These are phyloP conservation scores for Nothopassalora personata DNA, from an alignment of 2,329 filamentous ascomycete genomes.

Conservation along the genomic window DNA sequence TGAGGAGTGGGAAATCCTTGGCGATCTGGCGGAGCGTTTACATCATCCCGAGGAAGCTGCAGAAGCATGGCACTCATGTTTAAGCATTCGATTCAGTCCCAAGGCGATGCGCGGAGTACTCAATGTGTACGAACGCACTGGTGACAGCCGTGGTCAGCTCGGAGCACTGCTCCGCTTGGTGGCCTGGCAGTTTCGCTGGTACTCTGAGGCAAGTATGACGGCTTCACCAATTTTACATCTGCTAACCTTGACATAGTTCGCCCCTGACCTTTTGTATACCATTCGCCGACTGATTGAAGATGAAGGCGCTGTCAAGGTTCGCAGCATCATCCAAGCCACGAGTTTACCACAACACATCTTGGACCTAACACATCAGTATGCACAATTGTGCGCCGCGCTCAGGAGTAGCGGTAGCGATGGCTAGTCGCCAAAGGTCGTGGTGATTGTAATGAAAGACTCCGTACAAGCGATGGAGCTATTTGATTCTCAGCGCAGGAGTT, in stretches of 20 bases:
- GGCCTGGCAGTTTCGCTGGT: slow-evolving; percentile 99
- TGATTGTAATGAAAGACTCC: background rate
- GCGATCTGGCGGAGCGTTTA: slow-evolving; percentile 82
- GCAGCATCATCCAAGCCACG: slow-evolving; percentile 94
- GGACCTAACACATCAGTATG: slow-evolving; percentile 93
- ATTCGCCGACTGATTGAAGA: slow-evolving; percentile 93
- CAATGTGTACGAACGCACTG: slow-evolving; percentile 68
- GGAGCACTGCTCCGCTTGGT: slow-evolving; percentile 84
- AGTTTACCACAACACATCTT: slow-evolving; percentile 88
- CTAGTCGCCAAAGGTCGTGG: slow-evolving; percentile 5
- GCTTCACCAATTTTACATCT: slow-evolving; percentile 7
- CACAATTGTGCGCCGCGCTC: slow-evolving; percentile 88
- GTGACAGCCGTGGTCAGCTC: slow-evolving; percentile 74
- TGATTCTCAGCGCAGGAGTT: background rate
- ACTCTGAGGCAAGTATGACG: slow-evolving; percentile 67
- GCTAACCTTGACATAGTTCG: slow-evolving; percentile 56
- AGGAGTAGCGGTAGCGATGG: slow-evolving; percentile 88
- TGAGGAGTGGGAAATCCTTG: slow-evolving; percentile 97
- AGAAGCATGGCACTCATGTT: slow-evolving; percentile 85
- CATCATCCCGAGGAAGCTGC: slow-evolving; percentile 88
- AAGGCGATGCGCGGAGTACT: slow-evolving; percentile 85
- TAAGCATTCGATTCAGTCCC: slow-evolving; percentile 83
- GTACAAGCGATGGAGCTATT: background rate
- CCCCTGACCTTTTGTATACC: slow-evolving; percentile 78
- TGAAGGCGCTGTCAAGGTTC: slow-evolving; percentile 92